Base-by-base conservation (phyloP, 2,329 filamentous ascomycete genomes). In the Arthroderma sp. region DNA sequence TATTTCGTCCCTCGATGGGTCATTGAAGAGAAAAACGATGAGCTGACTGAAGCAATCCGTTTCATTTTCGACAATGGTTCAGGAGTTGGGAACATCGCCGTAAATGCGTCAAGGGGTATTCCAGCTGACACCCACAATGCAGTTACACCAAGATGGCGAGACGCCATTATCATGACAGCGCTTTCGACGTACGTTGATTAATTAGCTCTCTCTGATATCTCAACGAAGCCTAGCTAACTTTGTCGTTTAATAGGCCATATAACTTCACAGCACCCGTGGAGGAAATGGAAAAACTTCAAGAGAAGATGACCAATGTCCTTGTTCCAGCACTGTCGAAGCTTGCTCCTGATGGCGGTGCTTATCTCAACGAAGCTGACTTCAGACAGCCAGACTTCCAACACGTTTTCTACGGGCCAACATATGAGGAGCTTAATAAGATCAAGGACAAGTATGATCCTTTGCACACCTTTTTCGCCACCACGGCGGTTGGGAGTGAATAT, bases 401-500 rank as follows among this genome's bases (percentile, higher is more conserved):
- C 30, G 58, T 58, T 1, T 69, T 68, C 49, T 69, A 64, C 46
- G 66, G 67, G 3, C 47, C 45, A 6, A 44, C 39, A 3, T 68
- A 68, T 39, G 48, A 49, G 1, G 53, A 46, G 3, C 53, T 68
- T 27, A 48, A 57, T 3, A 5, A 47, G 4, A 54, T 69, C 28
- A 69, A 69, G 58, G 47, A 54, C 5, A 61, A 62, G 42, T 67
- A 62, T 48, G 67, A 69, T 48, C 65, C 65, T 4, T 15, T 57
- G 0, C 54, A 55, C 4, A 43, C 75, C 5, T 72, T 72, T 30
- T 72, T 72, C 43, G 69, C 65, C 6, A 53, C 52, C 5, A 69
- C 62, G 27, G 67, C 61, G 4, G 73, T 77, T 4, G 73, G 72
- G 0, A 73, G 69, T 45, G 73, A 77, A 42, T 52, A 44, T 22